phyloP scores from a whole-genome alignment of 1,284 basidiomycete species.

The Cutaneotrichosporon sp. region DNA sequence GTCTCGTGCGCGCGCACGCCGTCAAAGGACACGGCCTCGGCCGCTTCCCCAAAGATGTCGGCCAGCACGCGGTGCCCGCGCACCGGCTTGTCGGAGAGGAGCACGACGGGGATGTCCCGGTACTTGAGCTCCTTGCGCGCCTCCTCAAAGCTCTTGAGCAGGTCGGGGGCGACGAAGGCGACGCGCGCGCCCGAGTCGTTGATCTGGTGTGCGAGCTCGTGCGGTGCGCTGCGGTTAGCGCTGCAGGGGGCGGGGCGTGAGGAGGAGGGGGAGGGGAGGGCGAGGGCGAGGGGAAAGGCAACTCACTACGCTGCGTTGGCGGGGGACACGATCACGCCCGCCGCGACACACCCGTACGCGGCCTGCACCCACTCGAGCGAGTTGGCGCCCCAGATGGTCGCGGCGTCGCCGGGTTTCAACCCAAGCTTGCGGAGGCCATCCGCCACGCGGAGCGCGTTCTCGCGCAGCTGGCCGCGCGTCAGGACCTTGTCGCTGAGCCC shows the following conservation, averaged over 20 bases:
- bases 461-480: constrained; percentile 61
- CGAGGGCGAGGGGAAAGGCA: too few species aligned
- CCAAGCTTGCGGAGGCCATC: constrained; percentile 56
- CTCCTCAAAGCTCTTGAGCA: constrained; percentile 51
- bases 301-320: constrained; percentile 49
- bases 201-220: constrained; percentile 50
- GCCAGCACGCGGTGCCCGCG: constrained; percentile 8
- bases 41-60: neutral
- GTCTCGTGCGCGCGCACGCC: constrained; percentile 13
- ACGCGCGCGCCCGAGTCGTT: constrained; percentile 60
- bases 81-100: constrained; percentile 8
- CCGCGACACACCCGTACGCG: constrained; percentile 59
- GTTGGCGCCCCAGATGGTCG: constrained; percentile 57
- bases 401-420: constrained; percentile 38
- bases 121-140: constrained; percentile 23
- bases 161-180: constrained; percentile 61
- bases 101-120: constrained; percentile 8
- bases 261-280: too few species aligned
- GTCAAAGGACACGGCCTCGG: constrained; percentile 1
- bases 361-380: constrained; percentile 65
- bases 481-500: constrained; percentile 62
- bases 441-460: constrained; percentile 61
- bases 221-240: constrained; percentile 22
- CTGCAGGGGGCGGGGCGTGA: neutral
- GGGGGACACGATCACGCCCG: constrained; percentile 38